A percentile compares a stretch with the other conserved stretches of the same genome.
These are phyloP conservation scores for Yamadazyma sp. DNA, from an alignment of 1,139 yeast species.

Conservation along the genomic window DNA sequence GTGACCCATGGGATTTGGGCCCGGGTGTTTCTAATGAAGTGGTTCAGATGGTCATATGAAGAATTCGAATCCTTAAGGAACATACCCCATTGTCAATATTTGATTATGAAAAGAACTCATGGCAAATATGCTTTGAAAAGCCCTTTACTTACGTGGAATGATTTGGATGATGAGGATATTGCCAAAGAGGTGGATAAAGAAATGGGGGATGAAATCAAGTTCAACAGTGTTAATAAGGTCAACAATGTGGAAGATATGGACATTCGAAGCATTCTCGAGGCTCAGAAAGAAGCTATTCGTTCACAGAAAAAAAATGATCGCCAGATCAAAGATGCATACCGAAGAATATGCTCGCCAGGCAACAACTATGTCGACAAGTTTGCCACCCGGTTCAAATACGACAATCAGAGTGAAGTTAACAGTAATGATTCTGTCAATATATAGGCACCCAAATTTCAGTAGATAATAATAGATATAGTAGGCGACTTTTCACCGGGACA, in stretches of 20 bases:
- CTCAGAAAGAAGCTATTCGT: conserved; percentile 46
- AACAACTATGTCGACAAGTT: conserved; percentile 15
- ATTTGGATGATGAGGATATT: conserved; percentile 43
- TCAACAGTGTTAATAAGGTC: conserved; percentile 38
- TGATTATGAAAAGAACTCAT: conserved; percentile 66
- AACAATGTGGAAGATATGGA: conserved; percentile 42
- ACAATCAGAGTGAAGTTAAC: conserved; percentile 31
- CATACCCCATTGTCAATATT: conserved; percentile 79
- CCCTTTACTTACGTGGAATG: conserved; percentile 61
- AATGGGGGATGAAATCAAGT: conserved; percentile 41
- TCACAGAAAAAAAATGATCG: conserved; percentile 38
- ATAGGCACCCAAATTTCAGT: too few species aligned
- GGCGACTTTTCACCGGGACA: too few species aligned
- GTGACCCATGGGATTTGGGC: conserved; percentile 96
- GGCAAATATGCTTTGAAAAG: conserved; percentile 53
- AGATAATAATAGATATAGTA: too few species aligned
- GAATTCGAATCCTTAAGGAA: conserved; percentile 80
- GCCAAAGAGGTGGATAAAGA: conserved; percentile 42
- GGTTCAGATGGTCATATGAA: conserved; percentile 93
- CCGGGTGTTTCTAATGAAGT: conserved; percentile 84
- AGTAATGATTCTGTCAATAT: conserved; percentile 17
- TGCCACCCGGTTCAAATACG: conserved; percentile 22
- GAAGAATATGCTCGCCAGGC: conserved; percentile 18
- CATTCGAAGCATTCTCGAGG: conserved; percentile 40
- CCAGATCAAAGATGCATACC: conserved; percentile 34